Conservation (phyloP, 2,329 filamentous ascomycete species). For the Cercospora sp. region DNA sequence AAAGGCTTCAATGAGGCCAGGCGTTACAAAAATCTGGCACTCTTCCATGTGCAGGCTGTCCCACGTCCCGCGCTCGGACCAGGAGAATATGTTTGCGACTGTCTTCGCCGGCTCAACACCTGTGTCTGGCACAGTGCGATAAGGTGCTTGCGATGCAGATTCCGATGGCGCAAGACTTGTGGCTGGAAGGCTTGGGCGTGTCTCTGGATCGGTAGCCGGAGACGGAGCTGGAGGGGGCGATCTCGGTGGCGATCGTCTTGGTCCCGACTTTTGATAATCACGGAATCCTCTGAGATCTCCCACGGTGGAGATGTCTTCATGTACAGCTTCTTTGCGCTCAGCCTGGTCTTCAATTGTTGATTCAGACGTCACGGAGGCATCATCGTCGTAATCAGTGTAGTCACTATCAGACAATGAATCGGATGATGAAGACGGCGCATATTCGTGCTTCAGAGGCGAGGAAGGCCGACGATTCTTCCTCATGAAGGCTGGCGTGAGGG, state of each 20-base stretch:
- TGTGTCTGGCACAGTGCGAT: slow-evolving; percentile 52
- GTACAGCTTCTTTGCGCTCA: background rate
- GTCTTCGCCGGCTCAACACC: slow-evolving; percentile 54
- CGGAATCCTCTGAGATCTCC: slow-evolving; percentile 41
- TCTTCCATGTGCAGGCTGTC: slow-evolving; percentile 62
- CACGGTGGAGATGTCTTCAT: slow-evolving; percentile 32
- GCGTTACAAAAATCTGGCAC: slow-evolving; percentile 62
- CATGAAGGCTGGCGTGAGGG: slow-evolving; percentile 41
- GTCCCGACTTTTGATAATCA: slow-evolving; percentile 35
- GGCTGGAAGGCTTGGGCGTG: slow-evolving; percentile 18
- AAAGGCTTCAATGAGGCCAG: slow-evolving; percentile 65
- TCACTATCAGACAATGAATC: slow-evolving; percentile 62
- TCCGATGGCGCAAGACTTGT: slow-evolving; percentile 68
- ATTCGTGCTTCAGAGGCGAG: slow-evolving; percentile 95
- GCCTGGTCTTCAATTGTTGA: slow-evolving; percentile 61
- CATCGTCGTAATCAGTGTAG: slow-evolving; percentile 53
- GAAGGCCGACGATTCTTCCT: slow-evolving; percentile 69
- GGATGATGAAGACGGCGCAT: slow-evolving; percentile 77
- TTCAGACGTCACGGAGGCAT: slow-evolving; percentile 48
- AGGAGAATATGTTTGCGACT: slow-evolving; percentile 62
- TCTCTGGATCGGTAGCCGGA: slow-evolving; percentile 23
- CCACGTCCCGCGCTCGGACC: slow-evolving; percentile 65
- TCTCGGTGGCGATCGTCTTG: slow-evolving; percentile 32
- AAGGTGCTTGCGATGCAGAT: slow-evolving; percentile 75
- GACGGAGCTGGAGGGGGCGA: slow-evolving; percentile 25